These are phyloP conservation scores for Ophiocordyceps camponoti-floridani DNA, from an alignment of 2,329 filamentous ascomycete genomes.

Conservation along the genomic window DNA sequence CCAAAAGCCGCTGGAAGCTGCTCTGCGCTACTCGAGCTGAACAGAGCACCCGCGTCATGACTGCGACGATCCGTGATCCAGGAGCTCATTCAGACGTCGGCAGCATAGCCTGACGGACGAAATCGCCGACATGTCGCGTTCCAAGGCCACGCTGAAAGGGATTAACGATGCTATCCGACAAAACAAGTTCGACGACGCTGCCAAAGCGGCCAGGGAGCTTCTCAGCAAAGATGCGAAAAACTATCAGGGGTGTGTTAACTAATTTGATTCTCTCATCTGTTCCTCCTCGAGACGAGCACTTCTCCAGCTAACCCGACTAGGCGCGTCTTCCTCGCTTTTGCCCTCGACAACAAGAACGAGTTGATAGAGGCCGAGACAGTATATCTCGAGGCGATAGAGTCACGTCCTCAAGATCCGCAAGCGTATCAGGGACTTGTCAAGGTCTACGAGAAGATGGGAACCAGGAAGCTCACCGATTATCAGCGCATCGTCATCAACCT, in stretches of 20 bases:
- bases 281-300: not conserved
- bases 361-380: slow-evolving; percentile 56
- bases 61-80: not conserved
- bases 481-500: slow-evolving; percentile 55
- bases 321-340: slow-evolving; percentile 75
- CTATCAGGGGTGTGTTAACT: slow-evolving; percentile 50
- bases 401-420: slow-evolving; percentile 61
- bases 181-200: slow-evolving; percentile 62
- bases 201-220: slow-evolving; percentile 48
- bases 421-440: slow-evolving; percentile 83
- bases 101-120: not conserved
- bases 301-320: slow-evolving; percentile 19
- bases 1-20: not conserved
- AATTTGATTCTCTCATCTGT: not conserved
- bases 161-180: slow-evolving; percentile 63
- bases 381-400: slow-evolving; percentile 53
- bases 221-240: slow-evolving; percentile 57
- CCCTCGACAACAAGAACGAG: slow-evolving; percentile 58
- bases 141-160: slow-evolving; percentile 64
- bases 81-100: not conserved
- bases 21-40: not conserved
- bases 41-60: not conserved
- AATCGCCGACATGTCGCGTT: slow-evolving; percentile 23
- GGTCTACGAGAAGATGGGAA: slow-evolving; percentile 63
- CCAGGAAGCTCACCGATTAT: slow-evolving; percentile 54